phyloP scores from a whole-genome alignment of 169 alveolate genomes.

The Plasmodium adleri region DNA sequence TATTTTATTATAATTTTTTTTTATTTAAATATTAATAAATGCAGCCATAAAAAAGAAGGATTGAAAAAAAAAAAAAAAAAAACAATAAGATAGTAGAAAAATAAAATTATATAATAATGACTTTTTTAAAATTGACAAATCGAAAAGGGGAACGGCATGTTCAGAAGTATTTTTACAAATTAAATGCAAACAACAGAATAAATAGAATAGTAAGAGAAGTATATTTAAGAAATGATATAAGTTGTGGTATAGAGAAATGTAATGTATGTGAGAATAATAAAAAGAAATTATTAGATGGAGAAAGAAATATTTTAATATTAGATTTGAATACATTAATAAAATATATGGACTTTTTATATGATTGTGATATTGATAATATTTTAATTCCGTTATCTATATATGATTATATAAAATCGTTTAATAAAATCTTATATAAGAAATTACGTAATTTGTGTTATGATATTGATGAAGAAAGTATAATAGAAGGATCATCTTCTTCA shows the following conservation, averaged over 20 bases:
- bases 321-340: slow-evolving; percentile 46
- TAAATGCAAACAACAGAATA: slow-evolving; percentile 32
- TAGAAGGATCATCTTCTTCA: background rate
- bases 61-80: too few species aligned
- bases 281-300: slow-evolving; percentile 59
- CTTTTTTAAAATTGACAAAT: slow-evolving; percentile 26
- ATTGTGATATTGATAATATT: slow-evolving; percentile 58
- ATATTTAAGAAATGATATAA: slow-evolving; percentile 68
- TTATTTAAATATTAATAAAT: background rate
- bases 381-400: slow-evolving; percentile 58
- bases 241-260: slow-evolving; percentile 72
- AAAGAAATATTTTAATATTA: slow-evolving; percentile 40
- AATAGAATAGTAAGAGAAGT: slow-evolving; percentile 64
- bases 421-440: slow-evolving; percentile 56
- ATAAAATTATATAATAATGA: slow-evolving; percentile 4
- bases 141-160: slow-evolving; percentile 57
- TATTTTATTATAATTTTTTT: background rate
- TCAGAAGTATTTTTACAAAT: slow-evolving; percentile 58
- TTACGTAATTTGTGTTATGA: slow-evolving; percentile 67
- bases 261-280: slow-evolving; percentile 68
- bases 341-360: slow-evolving; percentile 67
- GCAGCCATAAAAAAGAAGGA: background rate
- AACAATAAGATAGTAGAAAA: too few species aligned
- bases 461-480: slow-evolving; percentile 27
- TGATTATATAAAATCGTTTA: slow-evolving; percentile 59